Base-by-base conservation (phyloP, 1,284 basidiomycete species). In the Moniliella sp. region DNA sequence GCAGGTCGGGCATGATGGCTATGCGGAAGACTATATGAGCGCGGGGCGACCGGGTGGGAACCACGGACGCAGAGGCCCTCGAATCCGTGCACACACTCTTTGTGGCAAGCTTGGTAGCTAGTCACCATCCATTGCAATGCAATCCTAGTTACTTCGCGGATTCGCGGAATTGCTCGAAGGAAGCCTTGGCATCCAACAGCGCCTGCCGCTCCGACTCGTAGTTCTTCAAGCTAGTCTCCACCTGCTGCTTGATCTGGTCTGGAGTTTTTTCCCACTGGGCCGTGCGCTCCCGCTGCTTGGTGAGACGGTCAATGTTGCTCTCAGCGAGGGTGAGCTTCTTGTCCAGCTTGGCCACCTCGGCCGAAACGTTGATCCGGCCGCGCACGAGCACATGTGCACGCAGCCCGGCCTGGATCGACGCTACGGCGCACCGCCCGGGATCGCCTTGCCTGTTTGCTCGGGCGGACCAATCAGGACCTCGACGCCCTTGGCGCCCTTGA, bases 381-480 rank as follows among this genome's bases (percentile, higher is more conserved):
- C 46, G 36, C 12, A 56, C 46, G 5, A 58, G 37, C 3, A 58
- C 27, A 28, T 58, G 47, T 2, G 42, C 48, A 18, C 48, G 48
- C 21, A 46, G 37, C 4, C 33, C 32, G 7, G 50, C 36, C 0
- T 45, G 43, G 42, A 56, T 40, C 17, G 48, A 48, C 1, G 74
- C 76, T 19, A 97, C 78, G 3, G 82, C 86, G 57, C 84, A 93
- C 9, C 88, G 91, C 1, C 71, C 66, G 0, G 86, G 84, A 26
- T 97, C 69, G 13, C 10, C 11, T 13, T 15, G 5, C 12, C 14
- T 9, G 11, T 69, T n/a, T n/a, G n/a, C n/a, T n/a, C 11, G 21
- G 23, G 5, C 12, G 21, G 7, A 11, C 69, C 66, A 13, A 60
- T 55, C 15, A 81, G 67, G 30, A 82, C 69, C 29, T 65, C 64